Base-by-base conservation (phyloP, 2,329 filamentous ascomycete genomes). In the Penicillium sp. region DNA sequence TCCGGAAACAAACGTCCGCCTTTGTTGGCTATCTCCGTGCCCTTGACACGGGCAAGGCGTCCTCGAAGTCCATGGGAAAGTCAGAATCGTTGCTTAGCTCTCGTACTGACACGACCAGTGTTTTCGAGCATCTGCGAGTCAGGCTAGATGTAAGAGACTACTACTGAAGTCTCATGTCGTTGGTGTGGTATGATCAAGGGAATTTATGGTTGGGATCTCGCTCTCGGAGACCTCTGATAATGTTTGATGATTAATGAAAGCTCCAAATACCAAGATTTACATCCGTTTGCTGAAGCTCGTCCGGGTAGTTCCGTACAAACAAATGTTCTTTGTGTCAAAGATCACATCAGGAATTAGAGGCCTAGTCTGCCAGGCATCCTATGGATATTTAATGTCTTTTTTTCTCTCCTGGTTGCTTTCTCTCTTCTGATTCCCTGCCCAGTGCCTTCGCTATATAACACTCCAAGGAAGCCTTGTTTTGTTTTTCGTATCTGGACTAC, bases 21-120 rank as follows among this genome's bases (percentile, higher is more conserved):
- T 95, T 96, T 69, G 83, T 95, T 17, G 60, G 89, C 82, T 53
- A 91, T 91, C 1, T 95, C 87, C 74, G 85, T 83, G 62, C 88
- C 84, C 1, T 81, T 90, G 72, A 88, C 83, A 45, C 91, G 88
- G 73, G 91, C 86, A 83, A 85, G 80, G 53, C 83, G 78, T 24
- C 81, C 79, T 75, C 81, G 65, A 70, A 72, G 61, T 63, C 71
- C 2, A 65, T 72, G 47, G 66, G 68, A 22, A 68, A 70, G 17
- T 71, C 68, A 10, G 68, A 67, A 28, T 60, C 65, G 44, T 60
- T 71, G 1, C 72, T 74, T 35, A 60, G 66, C 65, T 78, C 71
- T 4, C 72, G 72, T 51, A 71, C 72, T 42, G 76, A 78, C 45
- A 80, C 82, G 37, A 81, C 82, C 60, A 89, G 88, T 75, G 85